Base-by-base conservation (phyloP, 2,329 filamentous ascomycete genomes). In the Aspergillus hortae region DNA sequence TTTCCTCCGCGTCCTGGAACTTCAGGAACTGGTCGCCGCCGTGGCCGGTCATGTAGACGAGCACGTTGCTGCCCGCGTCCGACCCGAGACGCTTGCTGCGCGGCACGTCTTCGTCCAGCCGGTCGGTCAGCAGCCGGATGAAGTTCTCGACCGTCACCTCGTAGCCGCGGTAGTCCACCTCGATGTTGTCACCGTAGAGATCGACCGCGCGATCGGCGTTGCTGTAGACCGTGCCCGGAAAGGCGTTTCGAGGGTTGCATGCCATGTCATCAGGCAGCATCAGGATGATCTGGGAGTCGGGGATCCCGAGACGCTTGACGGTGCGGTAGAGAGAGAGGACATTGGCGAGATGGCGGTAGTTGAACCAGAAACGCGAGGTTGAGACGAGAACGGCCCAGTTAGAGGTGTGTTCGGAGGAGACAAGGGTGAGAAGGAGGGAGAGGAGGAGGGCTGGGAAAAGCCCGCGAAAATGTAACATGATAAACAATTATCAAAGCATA, bases 261-360 rank as follows among this genome's bases (percentile, higher is more conserved):
- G 94, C 94, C 90, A 99, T 97, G 77, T 99, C 94, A 72, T 99
- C 94, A 19, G 94, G 94, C n/a, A 99, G 84, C 92, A 99, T 97
- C 61, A 99, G 88, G 70, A 99, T 97, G 74, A 99, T 99, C 71
- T 99, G 94, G 47, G 90, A 96, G 74, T 99, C 94, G 33, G 94
- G 94, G 54, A 99, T 99, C 44, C 94, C 94, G 35, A 99, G 85
- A 11, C 94, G 89, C 77, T 99, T 99, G 57, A 99, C 94, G 52
- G 94, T 99, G 53, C 94, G 90, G 76, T 99, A 99, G 58, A 99
- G 86, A 54, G 92, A 96, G 55, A 99, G 85, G 15, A 96, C 94
- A 76, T 99, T 99, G 72, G 94, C 92, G 48, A 99, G 87, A 73
- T 99, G 94, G 52, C 94, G 89, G 75, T 99, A 99, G 77, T 99